phyloP scores from a whole-genome alignment of 1,284 basidiomycete species.

The Tranzscheliella williamsii region DNA sequence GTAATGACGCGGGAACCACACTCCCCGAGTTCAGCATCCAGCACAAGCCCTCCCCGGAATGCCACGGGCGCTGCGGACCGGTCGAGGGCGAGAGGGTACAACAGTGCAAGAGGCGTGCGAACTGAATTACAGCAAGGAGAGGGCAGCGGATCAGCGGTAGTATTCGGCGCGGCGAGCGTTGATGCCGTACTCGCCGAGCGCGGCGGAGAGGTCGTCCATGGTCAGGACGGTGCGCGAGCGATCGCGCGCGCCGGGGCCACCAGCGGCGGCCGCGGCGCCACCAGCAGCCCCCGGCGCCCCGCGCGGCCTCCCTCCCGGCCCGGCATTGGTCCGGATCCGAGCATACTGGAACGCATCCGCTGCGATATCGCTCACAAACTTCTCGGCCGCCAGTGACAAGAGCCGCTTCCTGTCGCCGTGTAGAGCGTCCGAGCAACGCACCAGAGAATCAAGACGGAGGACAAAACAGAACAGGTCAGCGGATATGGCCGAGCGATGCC shows the following conservation, averaged over 20 bases:
- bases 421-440: not conserved
- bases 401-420: conserved; percentile 81
- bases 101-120: no score
- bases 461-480: no score
- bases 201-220: conserved; percentile 93
- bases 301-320: conserved; percentile 59
- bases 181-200: conserved; percentile 85
- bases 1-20: no score
- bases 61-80: no score
- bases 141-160: conserved; percentile 57
- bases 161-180: conserved; percentile 56
- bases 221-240: conserved; percentile 94
- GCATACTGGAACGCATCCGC: conserved; percentile 97
- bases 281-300: conserved; percentile 12
- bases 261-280: conserved; percentile 8
- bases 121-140: no score
- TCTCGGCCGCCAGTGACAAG: conserved; percentile 92
- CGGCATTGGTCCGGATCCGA: conserved; percentile 75
- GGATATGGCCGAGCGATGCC: no score
- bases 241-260: conserved; percentile 63
- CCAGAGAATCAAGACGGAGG: no score
- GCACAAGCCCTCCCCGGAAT: no score
- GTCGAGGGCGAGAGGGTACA: no score
- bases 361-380: conserved; percentile 96
- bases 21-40: no score